Conservation (phyloP, 441 rosid species). For the Oxalis stricta region DNA sequence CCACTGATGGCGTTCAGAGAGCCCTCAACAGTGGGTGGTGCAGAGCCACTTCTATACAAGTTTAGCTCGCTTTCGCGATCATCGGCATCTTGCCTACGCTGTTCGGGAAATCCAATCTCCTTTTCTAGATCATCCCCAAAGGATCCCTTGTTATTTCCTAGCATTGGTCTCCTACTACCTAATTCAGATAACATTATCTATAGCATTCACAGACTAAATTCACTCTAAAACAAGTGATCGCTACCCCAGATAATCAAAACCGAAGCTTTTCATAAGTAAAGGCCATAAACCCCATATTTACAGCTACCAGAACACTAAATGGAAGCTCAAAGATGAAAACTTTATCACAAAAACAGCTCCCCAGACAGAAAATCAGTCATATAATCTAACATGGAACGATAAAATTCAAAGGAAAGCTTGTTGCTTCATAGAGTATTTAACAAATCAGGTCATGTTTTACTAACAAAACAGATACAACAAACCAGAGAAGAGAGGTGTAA, state of each 20-base stretch:
- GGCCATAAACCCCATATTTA: conserved; percentile 19
- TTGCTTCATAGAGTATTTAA: too few species aligned
- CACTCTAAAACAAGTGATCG: conserved; percentile 7
- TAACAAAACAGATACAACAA: too few species aligned
- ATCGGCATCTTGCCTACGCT: conserved; percentile 57
- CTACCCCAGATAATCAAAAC: conserved; percentile 16
- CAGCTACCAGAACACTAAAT: conserved; percentile 13
- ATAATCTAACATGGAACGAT: too few species aligned
- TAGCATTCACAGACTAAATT: conserved; percentile 16
- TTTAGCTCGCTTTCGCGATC: conserved; percentile 66
- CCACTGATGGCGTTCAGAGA: conserved; percentile 69
- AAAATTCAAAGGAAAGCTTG: too few species aligned
- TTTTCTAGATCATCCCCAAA: conserved; percentile 65
- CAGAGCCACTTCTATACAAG: conserved; percentile 87
- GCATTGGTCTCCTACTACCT: conserved; percentile 58
- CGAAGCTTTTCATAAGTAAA: conserved; percentile 14
- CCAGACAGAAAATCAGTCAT: too few species aligned
- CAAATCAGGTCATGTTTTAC: too few species aligned
- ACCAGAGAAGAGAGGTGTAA: too few species aligned
- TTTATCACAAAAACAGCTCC: conserved; percentile 6
- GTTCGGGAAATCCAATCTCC: conserved; percentile 64
- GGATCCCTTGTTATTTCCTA: conserved; percentile 56
- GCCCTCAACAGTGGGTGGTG: conserved; percentile 94
- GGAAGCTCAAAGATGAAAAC: conserved; percentile 17
- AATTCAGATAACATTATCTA: conserved; percentile 52